Base-by-base conservation (phyloP, 1,284 basidiomycete species). In the Puccinia coronata region DNA sequence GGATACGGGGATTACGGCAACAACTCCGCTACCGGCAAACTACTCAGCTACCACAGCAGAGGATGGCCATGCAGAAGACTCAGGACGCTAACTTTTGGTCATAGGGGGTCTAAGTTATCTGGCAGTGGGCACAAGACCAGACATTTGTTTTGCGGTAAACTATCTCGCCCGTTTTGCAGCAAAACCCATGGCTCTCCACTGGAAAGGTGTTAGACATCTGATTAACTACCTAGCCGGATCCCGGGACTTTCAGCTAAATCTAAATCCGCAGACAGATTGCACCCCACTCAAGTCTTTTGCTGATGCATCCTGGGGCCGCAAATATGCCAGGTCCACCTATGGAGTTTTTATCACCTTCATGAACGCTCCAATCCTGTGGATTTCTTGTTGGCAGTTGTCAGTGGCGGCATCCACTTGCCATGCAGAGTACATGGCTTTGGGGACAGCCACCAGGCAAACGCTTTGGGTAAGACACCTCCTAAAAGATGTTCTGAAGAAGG, bases 401-500 rank as follows among this genome's bases (percentile, higher is more conserved):
- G 57, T 63, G 25, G 73, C 73, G 53, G 14, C 73, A 4, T 59
- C 73, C 14, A 76, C 55, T n/a, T 76, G 73, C 36, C 43, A 43
- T 16, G 43, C 43, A 8, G 43, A 43, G 16, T 43, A 43, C 43
- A 43, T 43, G 43, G 43, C 63, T 9, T 28, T 67, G 23, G 63
- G 31, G 6, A 9, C 34, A 5, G 63, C 63, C 5, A 41, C 63
- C 8, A 11, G 63, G 9, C 28, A 31, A 43, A 6, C 16, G 43
- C 43, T 43, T 8, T 43, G 43, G 43, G 43, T 43, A 43, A 6
- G 43, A 16, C 43, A 43, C 16, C 16, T 43, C 6, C 43, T 43
- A 8, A 6, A 16, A 16, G 43, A 43, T 43, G 43, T 43, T 8
- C 16, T 43, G 43, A 43, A 43, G 16, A 43, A 6, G 6, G 43